Evolutionary conservation across 495 filamentous ascomycete genomes (phyloP).

Genomic region (Echria macrotheca): DNA sequence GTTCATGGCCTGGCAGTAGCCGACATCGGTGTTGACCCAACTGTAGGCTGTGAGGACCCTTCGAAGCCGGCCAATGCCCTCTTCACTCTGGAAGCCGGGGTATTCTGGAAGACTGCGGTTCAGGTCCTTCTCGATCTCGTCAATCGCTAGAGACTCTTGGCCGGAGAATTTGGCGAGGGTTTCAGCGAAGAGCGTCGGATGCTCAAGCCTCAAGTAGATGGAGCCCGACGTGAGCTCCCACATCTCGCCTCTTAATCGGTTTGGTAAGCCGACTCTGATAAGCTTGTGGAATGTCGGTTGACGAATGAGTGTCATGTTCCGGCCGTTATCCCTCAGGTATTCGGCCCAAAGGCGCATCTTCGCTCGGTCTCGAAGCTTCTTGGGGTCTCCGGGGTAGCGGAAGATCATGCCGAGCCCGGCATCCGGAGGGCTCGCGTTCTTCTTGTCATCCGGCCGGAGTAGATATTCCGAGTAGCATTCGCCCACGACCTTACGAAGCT

Average conservation of each 20-base stretch:
- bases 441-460: constrained; percentile 54
- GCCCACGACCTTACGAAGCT: constrained; percentile 65
- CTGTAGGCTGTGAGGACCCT: constrained; percentile 93
- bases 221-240: constrained; percentile 95
- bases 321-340: constrained; percentile 92
- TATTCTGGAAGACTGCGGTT: constrained; percentile 96
- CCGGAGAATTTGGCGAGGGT: constrained; percentile 79
- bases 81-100: constrained; percentile 92
- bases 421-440: constrained; percentile 67
- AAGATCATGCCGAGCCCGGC: constrained; percentile 90
- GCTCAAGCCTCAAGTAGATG: constrained; percentile 77
- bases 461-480: constrained; percentile 94
- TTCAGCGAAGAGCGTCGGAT: constrained; percentile 74
- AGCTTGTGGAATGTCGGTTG: constrained; percentile 97
- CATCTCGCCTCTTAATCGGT: constrained; percentile 85
- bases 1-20: constrained; percentile 99
- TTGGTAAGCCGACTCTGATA: constrained; percentile 90
- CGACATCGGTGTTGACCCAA: constrained; percentile 90
- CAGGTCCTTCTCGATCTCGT: constrained; percentile 97
- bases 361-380: constrained; percentile 86
- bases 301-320: constrained; percentile 83
- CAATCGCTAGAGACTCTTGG: constrained; percentile 83
- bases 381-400: constrained; percentile 92
- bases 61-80: constrained; percentile 85
- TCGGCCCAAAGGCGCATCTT: constrained; percentile 98